Percentiles rank a stretch among this genome's conserved stretches.
These are phyloP conservation scores for Pyrenochaeta sp. DNA, from an alignment of 2,329 filamentous ascomycete species.

Conservation along the genomic window DNA sequence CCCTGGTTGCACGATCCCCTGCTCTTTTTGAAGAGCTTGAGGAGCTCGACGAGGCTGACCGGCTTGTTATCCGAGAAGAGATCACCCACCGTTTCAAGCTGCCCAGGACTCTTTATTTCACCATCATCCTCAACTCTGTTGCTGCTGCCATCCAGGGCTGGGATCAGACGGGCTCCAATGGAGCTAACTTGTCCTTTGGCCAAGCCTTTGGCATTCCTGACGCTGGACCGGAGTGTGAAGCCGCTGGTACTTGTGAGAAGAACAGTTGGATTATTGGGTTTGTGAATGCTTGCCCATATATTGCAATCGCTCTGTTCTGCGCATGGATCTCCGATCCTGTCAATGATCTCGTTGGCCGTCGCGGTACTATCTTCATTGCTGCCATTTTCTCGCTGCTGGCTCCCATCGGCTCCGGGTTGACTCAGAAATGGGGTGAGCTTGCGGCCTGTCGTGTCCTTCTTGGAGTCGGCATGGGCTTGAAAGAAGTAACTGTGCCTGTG, in stretches of 20 bases:
- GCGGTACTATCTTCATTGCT: conserved; percentile 44
- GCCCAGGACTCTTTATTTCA: conserved; percentile 68
- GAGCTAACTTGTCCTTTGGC: conserved; percentile 68
- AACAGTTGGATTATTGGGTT: conserved; percentile 46
- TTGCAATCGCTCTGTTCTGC: conserved; percentile 38
- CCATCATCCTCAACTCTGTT: conserved; percentile 72
- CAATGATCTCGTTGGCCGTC: conserved; percentile 40
- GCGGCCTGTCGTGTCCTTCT: conserved; percentile 46
- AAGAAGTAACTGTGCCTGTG: conserved; percentile 54
- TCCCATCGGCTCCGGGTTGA: conserved; percentile 44
- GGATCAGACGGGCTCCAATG: conserved; percentile 64
- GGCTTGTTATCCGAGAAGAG: conserved; percentile 66
- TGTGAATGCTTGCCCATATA: conserved; percentile 40
- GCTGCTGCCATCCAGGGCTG: conserved; percentile 72
- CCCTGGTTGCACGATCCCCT: conserved; percentile 76
- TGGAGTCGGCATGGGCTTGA: conserved; percentile 55
- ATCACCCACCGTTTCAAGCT: conserved; percentile 67
- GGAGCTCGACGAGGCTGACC: conserved; percentile 68
- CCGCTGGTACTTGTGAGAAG: conserved; percentile 34
- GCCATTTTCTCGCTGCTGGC: conserved; percentile 45
- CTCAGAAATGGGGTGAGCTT: conserved; percentile 51
- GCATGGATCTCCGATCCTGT: conserved; percentile 38
- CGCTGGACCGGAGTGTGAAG: conserved; percentile 25
- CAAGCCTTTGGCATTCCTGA: conserved; percentile 40
- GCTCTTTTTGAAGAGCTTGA: conserved; percentile 67